A percentile compares a stretch with the other conserved stretches of the same genome.
Evolutionary conservation across 1,139 yeast genomes (phyloP).

Genomic region (Tardiomyces digboiensis): DNA sequence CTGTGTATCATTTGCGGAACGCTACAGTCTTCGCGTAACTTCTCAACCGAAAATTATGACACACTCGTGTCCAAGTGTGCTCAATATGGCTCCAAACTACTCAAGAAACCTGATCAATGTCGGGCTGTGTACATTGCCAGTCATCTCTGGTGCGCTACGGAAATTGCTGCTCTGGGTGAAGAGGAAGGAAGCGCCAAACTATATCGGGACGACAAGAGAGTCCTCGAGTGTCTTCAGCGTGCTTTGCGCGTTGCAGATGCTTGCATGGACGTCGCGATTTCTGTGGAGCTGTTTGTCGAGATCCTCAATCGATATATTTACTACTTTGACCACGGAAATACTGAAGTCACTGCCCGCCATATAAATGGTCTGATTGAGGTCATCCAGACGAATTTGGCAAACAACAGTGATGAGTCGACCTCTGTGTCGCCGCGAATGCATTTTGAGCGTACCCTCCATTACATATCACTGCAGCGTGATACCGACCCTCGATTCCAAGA

Average conservation of each 20-base stretch:
- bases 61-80: slow-evolving; percentile 78
- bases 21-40: slow-evolving; percentile 48
- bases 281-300: slow-evolving; percentile 79
- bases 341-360: slow-evolving; percentile 58
- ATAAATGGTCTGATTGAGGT: slow-evolving; percentile 82
- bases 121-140: slow-evolving; percentile 82
- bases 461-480: slow-evolving; percentile 55
- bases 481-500: slow-evolving; percentile 56
- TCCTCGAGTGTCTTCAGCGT: slow-evolving; percentile 60
- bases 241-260: slow-evolving; percentile 88
- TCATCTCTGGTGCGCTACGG: slow-evolving; percentile 91
- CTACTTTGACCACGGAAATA: slow-evolving; percentile 77
- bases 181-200: slow-evolving; percentile 34
- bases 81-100: slow-evolving; percentile 75
- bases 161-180: slow-evolving; percentile 39
- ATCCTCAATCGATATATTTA: slow-evolving; percentile 78
- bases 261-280: slow-evolving; percentile 75
- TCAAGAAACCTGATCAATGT: slow-evolving; percentile 92
- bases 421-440: slow-evolving; percentile 37
- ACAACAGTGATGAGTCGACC: slow-evolving; percentile 25
- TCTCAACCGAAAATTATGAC: slow-evolving; percentile 58
- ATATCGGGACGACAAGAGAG: slow-evolving; percentile 50
- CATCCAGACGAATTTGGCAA: slow-evolving; percentile 63
- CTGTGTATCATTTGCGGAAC: slow-evolving; percentile 51
- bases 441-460: slow-evolving; percentile 59